Evolutionary conservation across 176 grass and related monocot genomes (phyloP), one percentile per base, ranked within the genome.

Genomic region (Aegilops tauschii): DNA sequence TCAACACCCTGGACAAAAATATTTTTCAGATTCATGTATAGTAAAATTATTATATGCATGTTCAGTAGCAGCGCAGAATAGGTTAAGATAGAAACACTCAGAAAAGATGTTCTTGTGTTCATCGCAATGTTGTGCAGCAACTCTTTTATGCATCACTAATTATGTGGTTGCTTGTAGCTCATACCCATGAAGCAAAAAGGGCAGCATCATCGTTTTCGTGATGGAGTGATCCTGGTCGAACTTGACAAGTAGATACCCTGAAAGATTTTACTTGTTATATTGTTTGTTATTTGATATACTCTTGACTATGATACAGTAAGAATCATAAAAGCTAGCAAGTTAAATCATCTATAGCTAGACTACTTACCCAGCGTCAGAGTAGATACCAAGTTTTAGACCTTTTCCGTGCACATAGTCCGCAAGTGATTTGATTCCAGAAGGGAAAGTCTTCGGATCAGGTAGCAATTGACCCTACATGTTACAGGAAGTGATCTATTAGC

Each of bases 341-440:
- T 59, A 18, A 27, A 65, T 54, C 34, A 65, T 87, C 9, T n/a
- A 84, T 67, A 74, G 10, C 29, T 37, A 28, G n/a, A 62, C 12
- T 65, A 61, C 85, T 91, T 92, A 98, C 93, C 96, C 93, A 69
- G 96, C 96, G 82, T 98, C 96, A 67, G 96, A 98, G 37, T 98
- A 98, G 32, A 98, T 95, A 66, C 96, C 96, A 90, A 98, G 93
- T 86, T 91, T 92, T 59, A 98, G 85, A 83, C 93, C 88, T 87
- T 94, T 98, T 76, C 82, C 80, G 69, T 96, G 96, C 82, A 98
- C 86, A 93, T 96, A 98, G 66, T 98, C 92, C 49, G 96, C 86
- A 88, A 98, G 82, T 73, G 82, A 92, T 87, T 98, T 96, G 78
- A 98, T 94, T 44, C 96, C 93, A 67, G 93, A 96, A 84, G 96